phyloP scores from a whole-genome alignment of 139 green algal species.

The Microglena sp. region DNA sequence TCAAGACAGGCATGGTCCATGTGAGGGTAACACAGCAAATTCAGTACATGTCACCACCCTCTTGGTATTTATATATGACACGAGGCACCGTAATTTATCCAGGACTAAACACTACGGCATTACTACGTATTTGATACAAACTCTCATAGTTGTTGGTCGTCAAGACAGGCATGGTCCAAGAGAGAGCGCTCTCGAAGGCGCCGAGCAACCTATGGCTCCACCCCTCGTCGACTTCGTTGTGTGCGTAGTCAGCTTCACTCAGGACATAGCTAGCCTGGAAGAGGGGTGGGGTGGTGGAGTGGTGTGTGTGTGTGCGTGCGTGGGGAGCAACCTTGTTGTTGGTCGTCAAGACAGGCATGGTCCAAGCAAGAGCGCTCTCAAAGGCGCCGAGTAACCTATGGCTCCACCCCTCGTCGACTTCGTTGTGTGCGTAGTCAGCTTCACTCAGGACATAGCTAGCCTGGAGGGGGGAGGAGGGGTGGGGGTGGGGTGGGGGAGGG shows the following conservation, averaged over 20 bases:
- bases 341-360: slow-evolving; percentile 69
- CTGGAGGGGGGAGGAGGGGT: slow-evolving; percentile 31
- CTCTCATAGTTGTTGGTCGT: slow-evolving; percentile 55
- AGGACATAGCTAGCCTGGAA: slow-evolving; percentile 61
- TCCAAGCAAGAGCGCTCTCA: slow-evolving; percentile 31
- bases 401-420: slow-evolving; percentile 66
- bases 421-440: slow-evolving; percentile 53
- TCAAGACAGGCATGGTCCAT: no score
- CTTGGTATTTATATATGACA: no score
- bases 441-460: slow-evolving; percentile 74
- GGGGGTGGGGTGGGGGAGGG: background rate
- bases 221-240: slow-evolving; percentile 43
- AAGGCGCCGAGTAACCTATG: slow-evolving; percentile 54
- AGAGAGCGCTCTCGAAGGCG: slow-evolving; percentile 39
- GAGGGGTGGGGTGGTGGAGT: background rate
- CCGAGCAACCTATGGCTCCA: slow-evolving; percentile 70
- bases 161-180: slow-evolving; percentile 64
- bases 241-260: slow-evolving; percentile 60
- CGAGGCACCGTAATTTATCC: no score
- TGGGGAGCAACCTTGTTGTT: slow-evolving; percentile 31
- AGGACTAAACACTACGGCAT: no score
- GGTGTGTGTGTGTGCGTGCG: background rate
- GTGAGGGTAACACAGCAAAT: no score
- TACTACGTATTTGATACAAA: no score
- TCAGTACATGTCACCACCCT: no score